Percentiles rank a stretch among this genome's conserved stretches.
These are phyloP conservation scores for Gyromitra esculenta DNA, from an alignment of 2,329 filamentous ascomycete species.

Conservation along the genomic window DNA sequence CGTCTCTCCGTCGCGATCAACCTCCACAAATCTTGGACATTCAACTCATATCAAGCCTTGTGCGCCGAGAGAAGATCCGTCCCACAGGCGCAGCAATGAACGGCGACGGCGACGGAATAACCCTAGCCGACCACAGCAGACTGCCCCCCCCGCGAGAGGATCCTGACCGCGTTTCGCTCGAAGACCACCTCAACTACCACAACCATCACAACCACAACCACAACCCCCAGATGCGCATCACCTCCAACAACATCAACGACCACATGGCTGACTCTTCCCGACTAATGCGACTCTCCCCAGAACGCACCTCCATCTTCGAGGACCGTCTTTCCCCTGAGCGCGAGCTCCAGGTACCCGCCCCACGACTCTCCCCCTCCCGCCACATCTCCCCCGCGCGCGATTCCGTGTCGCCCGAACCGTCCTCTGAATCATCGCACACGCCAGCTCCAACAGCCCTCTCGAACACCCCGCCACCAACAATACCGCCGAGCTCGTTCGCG, in stretches of 20 bases:
- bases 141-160: conserved; percentile 31
- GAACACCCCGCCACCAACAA: conserved; percentile 34
- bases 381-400: conserved; percentile 46
- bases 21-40: conserved; percentile 8
- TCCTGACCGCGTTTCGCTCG: conserved; percentile 45
- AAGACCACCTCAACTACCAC: conserved; percentile 37
- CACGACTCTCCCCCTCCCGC: conserved; percentile 44
- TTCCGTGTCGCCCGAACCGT: conserved; percentile 48
- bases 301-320: conserved; percentile 49
- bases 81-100: conserved; percentile 44
- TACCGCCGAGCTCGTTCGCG: conserved; percentile 47
- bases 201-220: conserved; percentile 23
- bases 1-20: conserved; percentile 43
- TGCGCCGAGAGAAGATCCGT: conserved; percentile 9
- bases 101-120: conserved; percentile 49
- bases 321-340: conserved; percentile 46
- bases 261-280: conserved; percentile 43
- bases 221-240: conserved; percentile 42
- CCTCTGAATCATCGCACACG: conserved; percentile 44
- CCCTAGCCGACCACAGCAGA: conserved; percentile 34
- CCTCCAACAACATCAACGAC: conserved; percentile 36
- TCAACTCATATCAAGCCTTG: conserved; percentile 20
- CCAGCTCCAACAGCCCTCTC: conserved; percentile 43
- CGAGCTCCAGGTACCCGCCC: conserved; percentile 33
- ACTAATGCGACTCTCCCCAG: conserved; percentile 42